These are phyloP conservation scores for Septoria linicola DNA, from an alignment of 2,329 filamentous ascomycete genomes.

Conservation along the genomic window DNA sequence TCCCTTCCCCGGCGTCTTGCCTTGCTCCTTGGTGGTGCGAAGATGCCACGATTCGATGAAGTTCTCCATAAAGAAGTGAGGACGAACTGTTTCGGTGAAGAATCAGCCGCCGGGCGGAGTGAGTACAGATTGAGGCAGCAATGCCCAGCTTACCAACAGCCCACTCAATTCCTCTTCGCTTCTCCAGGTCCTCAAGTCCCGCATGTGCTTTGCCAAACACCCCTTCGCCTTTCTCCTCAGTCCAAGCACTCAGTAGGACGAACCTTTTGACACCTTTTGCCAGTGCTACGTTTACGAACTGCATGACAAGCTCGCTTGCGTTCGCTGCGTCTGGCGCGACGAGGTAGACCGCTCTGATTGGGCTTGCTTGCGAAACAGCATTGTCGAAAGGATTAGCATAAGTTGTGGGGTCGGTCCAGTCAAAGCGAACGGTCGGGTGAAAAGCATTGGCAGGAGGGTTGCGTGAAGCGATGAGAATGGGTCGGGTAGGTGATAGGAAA, in stretches of 20 bases:
- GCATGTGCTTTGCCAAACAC: constrained; percentile 18
- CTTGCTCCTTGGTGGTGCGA: constrained; percentile 41
- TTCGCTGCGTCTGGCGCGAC: constrained; percentile 42
- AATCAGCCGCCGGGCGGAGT: too few relatives aligned
- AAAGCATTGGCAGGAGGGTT: constrained; percentile 7
- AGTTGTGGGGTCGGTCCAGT: constrained; percentile 48
- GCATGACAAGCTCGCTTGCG: constrained; percentile 38
- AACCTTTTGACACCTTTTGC: constrained; percentile 44
- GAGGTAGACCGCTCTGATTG: constrained; percentile 45
- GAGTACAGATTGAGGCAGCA: neutral
- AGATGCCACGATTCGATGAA: constrained; percentile 40
- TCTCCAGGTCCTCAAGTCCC: constrained; percentile 28
- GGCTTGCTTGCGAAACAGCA: constrained; percentile 8
- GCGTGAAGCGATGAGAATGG: constrained; percentile 14
- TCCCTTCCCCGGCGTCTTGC: constrained; percentile 43
- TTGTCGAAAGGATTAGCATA: constrained; percentile 40
- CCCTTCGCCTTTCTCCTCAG: constrained; percentile 9
- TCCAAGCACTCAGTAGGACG: constrained; percentile 41
- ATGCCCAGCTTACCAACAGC: constrained; percentile 31
- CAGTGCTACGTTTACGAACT: constrained; percentile 47
- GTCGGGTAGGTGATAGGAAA: constrained; percentile 15
- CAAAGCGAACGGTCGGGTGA: constrained; percentile 37
- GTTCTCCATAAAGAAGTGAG: constrained; percentile 55
- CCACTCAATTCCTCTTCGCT: constrained; percentile 39
- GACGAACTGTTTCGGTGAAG: constrained; percentile 37